Percentiles rank a stretch among this genome's conserved stretches.
Evolutionary conservation across 352 stramenopile genomes (phyloP).

Genomic region (Phytophthora meadii): DNA sequence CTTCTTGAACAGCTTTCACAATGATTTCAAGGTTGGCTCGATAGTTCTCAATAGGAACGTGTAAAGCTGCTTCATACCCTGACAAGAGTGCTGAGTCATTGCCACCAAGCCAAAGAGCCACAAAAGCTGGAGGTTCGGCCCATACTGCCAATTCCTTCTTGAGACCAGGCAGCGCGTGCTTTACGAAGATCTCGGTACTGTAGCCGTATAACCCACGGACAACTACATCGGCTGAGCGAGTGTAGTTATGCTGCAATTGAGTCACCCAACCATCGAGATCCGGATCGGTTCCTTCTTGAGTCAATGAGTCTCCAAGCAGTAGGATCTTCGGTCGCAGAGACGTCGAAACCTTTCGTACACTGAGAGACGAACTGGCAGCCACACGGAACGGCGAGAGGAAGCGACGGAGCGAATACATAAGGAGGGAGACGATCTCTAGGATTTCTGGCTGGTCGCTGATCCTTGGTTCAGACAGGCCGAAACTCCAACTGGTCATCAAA

Average conservation of each 20-base stretch:
- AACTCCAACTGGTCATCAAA: neutral
- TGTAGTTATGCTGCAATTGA: constrained; percentile 53
- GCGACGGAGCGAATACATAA: constrained; percentile 11
- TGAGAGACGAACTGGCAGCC: neutral
- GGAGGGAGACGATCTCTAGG: neutral
- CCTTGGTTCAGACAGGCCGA: constrained; percentile 3
- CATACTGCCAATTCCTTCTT: constrained; percentile 32
- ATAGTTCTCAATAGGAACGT: constrained; percentile 57
- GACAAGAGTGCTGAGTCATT: constrained; percentile 62
- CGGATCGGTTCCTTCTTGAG: constrained; percentile 49
- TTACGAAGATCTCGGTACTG: constrained; percentile 53
- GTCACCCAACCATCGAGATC: constrained; percentile 45
- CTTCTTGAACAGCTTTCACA: constrained; percentile 32
- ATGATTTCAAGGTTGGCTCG: constrained; percentile 47
- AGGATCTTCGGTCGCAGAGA: constrained; percentile 33
- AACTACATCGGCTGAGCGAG: constrained; percentile 59
- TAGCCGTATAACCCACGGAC: constrained; percentile 65
- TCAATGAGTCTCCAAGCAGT: constrained; percentile 48
- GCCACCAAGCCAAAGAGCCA: constrained; percentile 65
- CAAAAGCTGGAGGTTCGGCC: constrained; percentile 36
- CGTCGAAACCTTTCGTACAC: constrained; percentile 7
- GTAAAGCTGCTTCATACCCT: constrained; percentile 38
- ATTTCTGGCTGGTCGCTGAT: neutral
- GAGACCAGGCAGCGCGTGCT: constrained; percentile 38
- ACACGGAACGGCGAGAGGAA: neutral